A percentile compares a stretch with the other conserved stretches of the same genome.
phyloP scores from a whole-genome alignment of 805 yeast genomes.

The Yamadazyma takamatsuzukensis region DNA sequence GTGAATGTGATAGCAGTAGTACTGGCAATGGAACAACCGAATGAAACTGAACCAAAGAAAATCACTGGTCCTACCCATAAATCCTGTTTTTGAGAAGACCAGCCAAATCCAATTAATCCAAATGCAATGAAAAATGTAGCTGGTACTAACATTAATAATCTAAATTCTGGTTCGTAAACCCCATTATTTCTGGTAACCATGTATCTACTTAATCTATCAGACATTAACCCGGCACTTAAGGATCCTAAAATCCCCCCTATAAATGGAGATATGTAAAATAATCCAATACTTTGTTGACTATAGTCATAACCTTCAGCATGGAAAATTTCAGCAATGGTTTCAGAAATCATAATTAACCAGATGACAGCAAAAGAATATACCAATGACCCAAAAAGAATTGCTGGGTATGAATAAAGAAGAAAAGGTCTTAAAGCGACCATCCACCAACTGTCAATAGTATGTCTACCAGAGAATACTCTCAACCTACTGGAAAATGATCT shows the following conservation, averaged over 20 bases:
- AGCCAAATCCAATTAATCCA: constrained; percentile 63
- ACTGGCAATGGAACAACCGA: constrained; percentile 59
- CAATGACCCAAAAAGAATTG: constrained; percentile 48
- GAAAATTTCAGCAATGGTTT: constrained; percentile 51
- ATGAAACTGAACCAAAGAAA: constrained; percentile 53
- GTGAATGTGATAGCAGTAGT: constrained; percentile 60
- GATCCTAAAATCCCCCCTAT: constrained; percentile 58
- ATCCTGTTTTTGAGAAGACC: constrained; percentile 48
- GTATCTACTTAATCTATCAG: constrained; percentile 46
- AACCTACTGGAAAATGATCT: constrained; percentile 29
- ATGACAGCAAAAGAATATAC: constrained; percentile 56
- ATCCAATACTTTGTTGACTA: constrained; percentile 45
- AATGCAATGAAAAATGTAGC: constrained; percentile 39
- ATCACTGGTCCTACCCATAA: constrained; percentile 57
- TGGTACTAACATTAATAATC: constrained; percentile 52
- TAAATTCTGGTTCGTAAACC: constrained; percentile 60
- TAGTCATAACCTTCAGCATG: constrained; percentile 35
- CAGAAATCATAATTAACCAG: constrained; percentile 61
- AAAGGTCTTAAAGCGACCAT: constrained; percentile 55
- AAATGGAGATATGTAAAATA: constrained; percentile 54
- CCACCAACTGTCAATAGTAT: constrained; percentile 49
- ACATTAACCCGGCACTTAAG: constrained; percentile 46
- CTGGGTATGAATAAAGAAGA: constrained; percentile 47
- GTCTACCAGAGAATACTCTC: constrained; percentile 46
- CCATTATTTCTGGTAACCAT: constrained; percentile 48